Evolutionary conservation across 768 basidiomycete species (phyloP).

Genomic region (Mrakia frigida): DNA sequence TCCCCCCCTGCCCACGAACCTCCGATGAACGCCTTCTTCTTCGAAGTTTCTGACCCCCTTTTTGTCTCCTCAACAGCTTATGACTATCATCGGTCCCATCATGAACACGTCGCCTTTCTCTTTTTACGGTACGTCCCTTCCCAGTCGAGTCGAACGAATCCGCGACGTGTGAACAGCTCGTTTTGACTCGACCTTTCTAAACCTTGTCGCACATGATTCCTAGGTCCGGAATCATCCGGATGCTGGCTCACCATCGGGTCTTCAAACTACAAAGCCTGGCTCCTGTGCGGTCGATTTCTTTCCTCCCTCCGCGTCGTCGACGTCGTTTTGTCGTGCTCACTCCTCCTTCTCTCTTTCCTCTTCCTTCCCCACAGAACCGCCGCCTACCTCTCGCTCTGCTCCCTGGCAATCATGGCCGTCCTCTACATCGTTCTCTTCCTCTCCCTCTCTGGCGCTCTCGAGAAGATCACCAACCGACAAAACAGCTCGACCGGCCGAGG

Average conservation of each 20-base stretch:
- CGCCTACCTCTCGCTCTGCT: neutral
- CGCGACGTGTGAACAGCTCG: too few relatives aligned
- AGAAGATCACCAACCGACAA: neutral
- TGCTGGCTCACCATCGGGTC: neutral
- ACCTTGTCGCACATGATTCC: too few relatives aligned
- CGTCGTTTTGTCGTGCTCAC: neutral
- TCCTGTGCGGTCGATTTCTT: neutral
- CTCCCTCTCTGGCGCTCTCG: neutral
- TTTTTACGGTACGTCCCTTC: neutral
- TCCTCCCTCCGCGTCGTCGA: neutral
- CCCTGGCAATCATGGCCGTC: neutral
- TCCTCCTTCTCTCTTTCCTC: neutral
- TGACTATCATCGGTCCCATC: neutral
- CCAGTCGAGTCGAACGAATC: too few relatives aligned
- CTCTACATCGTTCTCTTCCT: constrained; percentile 3
- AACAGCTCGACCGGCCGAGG: neutral
- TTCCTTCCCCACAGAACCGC: neutral
- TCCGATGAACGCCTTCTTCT: too few relatives aligned
- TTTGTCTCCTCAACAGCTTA: neutral
- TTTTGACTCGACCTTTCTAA: too few relatives aligned
- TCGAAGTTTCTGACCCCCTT: neutral
- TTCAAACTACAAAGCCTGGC: neutral
- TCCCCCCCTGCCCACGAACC: neutral
- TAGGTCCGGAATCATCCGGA: neutral
- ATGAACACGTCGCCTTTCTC: neutral